These are phyloP conservation scores for Oryza coarctata DNA, from an alignment of 176 grass and related monocot species.

Conservation along the genomic window DNA sequence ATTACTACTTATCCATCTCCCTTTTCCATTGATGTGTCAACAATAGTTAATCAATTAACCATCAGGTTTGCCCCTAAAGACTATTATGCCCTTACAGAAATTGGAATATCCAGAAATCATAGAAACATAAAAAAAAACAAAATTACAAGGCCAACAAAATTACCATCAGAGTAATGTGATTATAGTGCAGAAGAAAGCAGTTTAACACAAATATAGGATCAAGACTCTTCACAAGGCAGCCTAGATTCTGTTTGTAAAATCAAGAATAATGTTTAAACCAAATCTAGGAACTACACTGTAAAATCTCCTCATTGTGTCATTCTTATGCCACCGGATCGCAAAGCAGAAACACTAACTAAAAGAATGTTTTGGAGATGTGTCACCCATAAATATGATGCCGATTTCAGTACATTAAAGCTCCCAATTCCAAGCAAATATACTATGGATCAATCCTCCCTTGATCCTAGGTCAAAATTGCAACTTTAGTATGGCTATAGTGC, in stretches of 20 bases:
- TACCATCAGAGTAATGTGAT: background rate
- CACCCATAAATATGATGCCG: background rate
- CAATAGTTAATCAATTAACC: background rate
- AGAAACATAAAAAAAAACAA: background rate
- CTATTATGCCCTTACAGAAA: background rate
- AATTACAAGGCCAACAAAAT: background rate
- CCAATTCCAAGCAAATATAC: conserved; percentile 24
- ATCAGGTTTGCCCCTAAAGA: background rate
- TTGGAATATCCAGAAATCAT: background rate
- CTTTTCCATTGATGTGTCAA: background rate
- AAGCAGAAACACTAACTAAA: background rate
- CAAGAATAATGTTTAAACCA: background rate
- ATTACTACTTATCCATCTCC: background rate
- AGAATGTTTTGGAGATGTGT: background rate
- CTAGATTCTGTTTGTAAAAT: background rate
- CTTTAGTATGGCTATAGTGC: background rate
- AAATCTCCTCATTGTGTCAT: background rate
- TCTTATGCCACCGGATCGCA: background rate
- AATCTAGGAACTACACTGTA: background rate
- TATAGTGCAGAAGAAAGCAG: background rate
- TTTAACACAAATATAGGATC: background rate
- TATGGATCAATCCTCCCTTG: background rate
- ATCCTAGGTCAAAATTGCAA: background rate
- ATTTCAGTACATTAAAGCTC: background rate
- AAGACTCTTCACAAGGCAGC: background rate